Base-by-base conservation (phyloP, 495 filamentous ascomycete genomes). In the Trypethelium eluteriae region DNA sequence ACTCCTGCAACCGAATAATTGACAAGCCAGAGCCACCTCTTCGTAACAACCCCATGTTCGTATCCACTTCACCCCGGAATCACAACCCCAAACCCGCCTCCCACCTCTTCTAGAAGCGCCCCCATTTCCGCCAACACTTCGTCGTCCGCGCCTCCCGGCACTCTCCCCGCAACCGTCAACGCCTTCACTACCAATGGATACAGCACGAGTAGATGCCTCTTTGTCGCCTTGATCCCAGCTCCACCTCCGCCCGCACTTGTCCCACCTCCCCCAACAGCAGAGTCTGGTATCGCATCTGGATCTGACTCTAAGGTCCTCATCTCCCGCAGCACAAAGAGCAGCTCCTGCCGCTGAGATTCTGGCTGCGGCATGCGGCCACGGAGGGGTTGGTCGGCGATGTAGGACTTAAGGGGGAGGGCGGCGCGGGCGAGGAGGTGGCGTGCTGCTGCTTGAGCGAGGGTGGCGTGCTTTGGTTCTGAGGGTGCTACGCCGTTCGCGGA, bases 301-400 rank as follows among this genome's bases (percentile, higher is more conserved):
- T 93, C 88, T 16, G 86, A 89, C 41, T 83, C 79, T 53, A 98
- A 77, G 34, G 80, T 78, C 4, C 88, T 82, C 64, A 96, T 77
- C 12, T 81, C 76, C 25, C 79, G 76, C 12, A 98, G 77, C 38
- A 94, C 81, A 66, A 91, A 86, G 1, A 89, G 74, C 62, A 98
- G 76, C 70, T 94, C 92, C 70, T 83, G 85, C 49, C 91, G 85
- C 70, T 96, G 90, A 0, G 85, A 85, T 14, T 88, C 82, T 3
- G 94, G 94, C 75, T 95, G 91, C 39, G 94, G 94, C 88, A 94
- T 93, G n/a, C 86, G 80, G 0, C 94, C 95, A 16, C 94, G 82
- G 11, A 98, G 80, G 16, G 94, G 94, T 71, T 97, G 94, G 75
- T 98, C 94, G 4, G 92, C 89, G 57, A 93, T 88, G 71, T 96